Conservation (phyloP, 73 alveolate genomes). For the Paramecium tetraurelia region DNA sequence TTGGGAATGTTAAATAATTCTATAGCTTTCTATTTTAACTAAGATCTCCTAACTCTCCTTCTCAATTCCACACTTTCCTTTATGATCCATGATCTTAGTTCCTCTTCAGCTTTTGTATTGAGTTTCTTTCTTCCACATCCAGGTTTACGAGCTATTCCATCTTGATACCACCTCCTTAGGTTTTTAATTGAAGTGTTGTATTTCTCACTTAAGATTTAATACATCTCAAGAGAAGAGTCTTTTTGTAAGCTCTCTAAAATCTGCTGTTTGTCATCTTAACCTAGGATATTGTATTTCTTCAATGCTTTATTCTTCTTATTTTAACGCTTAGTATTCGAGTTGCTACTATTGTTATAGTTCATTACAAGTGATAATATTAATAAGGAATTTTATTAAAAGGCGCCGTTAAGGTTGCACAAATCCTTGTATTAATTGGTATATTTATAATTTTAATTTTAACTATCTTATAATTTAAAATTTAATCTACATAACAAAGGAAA, state of each 20-base stretch:
- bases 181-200: conserved; percentile 5
- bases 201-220: background rate
- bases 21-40: background rate
- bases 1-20: background rate
- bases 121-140: conserved; percentile 54
- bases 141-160: background rate
- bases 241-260: background rate
- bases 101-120: conserved; percentile 1
- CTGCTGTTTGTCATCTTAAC: background rate
- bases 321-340: background rate
- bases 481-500: background rate
- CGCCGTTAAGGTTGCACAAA: background rate
- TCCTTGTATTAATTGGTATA: background rate
- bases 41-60: conserved; percentile 34
- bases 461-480: background rate
- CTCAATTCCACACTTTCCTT: background rate
- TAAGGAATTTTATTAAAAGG: conserved; percentile 2
- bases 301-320: background rate
- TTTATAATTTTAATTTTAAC: background rate
- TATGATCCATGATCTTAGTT: background rate
- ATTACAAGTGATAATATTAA: background rate
- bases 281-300: background rate
- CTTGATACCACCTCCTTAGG: conserved; percentile 13
- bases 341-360: conserved; percentile 1
- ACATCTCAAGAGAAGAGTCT: background rate